Percentiles rank a stretch among this genome's conserved stretches.
These are phyloP conservation scores for Fusarium lateritium DNA, from an alignment of 2,329 filamentous ascomycete species.

Conservation along the genomic window DNA sequence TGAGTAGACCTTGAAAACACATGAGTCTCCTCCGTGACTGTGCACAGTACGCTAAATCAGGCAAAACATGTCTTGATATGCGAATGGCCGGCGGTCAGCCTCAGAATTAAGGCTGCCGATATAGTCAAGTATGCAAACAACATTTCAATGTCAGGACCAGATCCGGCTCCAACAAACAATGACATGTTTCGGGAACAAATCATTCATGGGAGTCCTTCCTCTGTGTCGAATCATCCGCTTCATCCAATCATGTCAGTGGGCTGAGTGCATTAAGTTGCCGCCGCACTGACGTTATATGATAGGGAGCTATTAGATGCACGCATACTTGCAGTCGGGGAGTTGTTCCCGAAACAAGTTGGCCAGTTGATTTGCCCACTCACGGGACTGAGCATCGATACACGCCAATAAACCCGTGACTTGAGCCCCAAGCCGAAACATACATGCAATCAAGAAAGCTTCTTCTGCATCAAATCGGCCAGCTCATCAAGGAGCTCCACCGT, in stretches of 20 bases:
- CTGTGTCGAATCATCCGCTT: background rate
- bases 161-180: background rate
- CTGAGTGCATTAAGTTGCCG: background rate
- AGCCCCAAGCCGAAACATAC: background rate
- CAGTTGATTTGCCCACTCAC: background rate
- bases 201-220: background rate
- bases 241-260: background rate
- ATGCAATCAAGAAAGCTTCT: slow-evolving; percentile 49
- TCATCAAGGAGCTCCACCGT: slow-evolving; percentile 93
- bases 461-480: slow-evolving; percentile 70
- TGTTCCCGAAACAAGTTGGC: background rate
- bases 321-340: background rate
- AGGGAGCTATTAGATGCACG: background rate
- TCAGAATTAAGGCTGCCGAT: background rate
- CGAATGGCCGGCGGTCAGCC: background rate
- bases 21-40: background rate
- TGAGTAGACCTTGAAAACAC: background rate
- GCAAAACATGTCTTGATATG: background rate
- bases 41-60: background rate
- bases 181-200: background rate
- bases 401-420: no score
- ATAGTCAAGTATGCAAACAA: background rate
- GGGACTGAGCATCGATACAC: background rate
- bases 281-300: no score
- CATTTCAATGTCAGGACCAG: no score